A percentile compares a stretch with the other conserved stretches of the same genome.
These are phyloP conservation scores for Backusella luteola DNA, from an alignment of 192 early-diverging fungal genomes.

Conservation along the genomic window DNA sequence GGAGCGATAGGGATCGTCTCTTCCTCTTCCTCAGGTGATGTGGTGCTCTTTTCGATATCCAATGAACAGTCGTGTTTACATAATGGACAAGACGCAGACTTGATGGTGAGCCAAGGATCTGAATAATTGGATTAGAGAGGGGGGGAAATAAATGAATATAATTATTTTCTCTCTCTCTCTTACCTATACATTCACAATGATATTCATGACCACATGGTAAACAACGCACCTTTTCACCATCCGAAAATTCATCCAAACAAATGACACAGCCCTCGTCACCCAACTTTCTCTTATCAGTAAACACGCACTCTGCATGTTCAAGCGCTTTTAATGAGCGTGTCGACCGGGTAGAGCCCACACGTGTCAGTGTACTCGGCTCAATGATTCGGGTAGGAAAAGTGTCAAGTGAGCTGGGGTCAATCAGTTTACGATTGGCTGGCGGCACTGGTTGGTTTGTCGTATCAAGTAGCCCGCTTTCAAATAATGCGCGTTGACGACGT, in stretches of 20 bases:
- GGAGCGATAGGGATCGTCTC: not conserved
- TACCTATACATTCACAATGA: constrained; percentile 62
- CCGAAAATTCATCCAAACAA: constrained; percentile 54
- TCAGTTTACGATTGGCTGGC: constrained; percentile 11
- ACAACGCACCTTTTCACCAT: constrained; percentile 48
- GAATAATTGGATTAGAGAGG: not conserved
- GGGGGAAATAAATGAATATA: no score
- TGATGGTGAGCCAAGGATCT: constrained; percentile 59
- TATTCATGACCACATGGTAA: constrained; percentile 58
- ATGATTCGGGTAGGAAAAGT: constrained; percentile 42
- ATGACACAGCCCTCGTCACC: constrained; percentile 46
- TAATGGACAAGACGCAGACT: constrained; percentile 49
- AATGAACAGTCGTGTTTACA: constrained; percentile 52
- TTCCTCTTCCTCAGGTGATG: not conserved
- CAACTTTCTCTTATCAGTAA: not conserved
- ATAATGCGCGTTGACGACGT: constrained; percentile 20
- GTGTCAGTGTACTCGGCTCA: not conserved
- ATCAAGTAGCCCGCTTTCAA: constrained; percentile 23
- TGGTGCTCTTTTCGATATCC: constrained; percentile 1
- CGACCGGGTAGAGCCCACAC: constrained; percentile 22
- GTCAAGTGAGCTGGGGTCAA: constrained; percentile 15
- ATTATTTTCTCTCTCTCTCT: no score
- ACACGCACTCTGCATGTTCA: constrained; percentile 26
- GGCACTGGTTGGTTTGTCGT: not conserved
- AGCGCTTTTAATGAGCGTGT: constrained; percentile 28